Evolutionary conservation across 257 asterid species (phyloP), one percentile per base, ranked within the genome.

Genomic region (Euphrasia confusa): DNA sequence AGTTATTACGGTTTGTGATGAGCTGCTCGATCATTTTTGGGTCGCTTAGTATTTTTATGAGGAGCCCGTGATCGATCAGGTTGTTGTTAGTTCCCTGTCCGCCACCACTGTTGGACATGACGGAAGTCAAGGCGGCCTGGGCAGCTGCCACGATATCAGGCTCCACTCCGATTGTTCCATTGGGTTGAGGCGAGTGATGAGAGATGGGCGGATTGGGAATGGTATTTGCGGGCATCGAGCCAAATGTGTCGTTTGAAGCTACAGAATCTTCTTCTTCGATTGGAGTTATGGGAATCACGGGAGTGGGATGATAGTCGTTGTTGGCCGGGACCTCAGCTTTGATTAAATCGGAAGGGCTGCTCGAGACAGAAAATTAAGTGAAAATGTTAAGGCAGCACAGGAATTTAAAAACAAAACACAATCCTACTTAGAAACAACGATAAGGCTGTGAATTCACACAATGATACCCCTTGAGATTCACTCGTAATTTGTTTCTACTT

Each of bases 221-320:
- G 18, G 17, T 17, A 71, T 65, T 74, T 10, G 73, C 14, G 10
- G 65, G n/a, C 28, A 10, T 13, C 35, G 78, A 66, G 64, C 21
- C 72, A 63, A 11, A 56, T 28, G 75, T 58, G 28, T 74, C 81
- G 4, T 75, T 13, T 49, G 85, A 64, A 15, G 74, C 71, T 49
- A 84, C 68, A 18, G 75, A 69, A 67, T 92, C 99, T 64, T 93
- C 99, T 4, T 93, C 99, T 81, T 93, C 99, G 26, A 89, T 80
- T 49, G 99, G 80, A 30, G 91, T 89, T 58, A 87, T 61, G 42
- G 97, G 99, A 68, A 93, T 75, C 72, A 78, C 64, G 13, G 85
- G 78, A 18, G 80, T 74, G 58, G 57, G 59, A 58, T 7, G 27
- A 15, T 77, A 74, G 48, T 78, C 55, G 58, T 71, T 52, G 60